Evolutionary conservation across 2,329 filamentous ascomycete species (phyloP), one percentile per base, ranked within the genome.

Genomic region (Teratosphaeriaceae sp.): DNA sequence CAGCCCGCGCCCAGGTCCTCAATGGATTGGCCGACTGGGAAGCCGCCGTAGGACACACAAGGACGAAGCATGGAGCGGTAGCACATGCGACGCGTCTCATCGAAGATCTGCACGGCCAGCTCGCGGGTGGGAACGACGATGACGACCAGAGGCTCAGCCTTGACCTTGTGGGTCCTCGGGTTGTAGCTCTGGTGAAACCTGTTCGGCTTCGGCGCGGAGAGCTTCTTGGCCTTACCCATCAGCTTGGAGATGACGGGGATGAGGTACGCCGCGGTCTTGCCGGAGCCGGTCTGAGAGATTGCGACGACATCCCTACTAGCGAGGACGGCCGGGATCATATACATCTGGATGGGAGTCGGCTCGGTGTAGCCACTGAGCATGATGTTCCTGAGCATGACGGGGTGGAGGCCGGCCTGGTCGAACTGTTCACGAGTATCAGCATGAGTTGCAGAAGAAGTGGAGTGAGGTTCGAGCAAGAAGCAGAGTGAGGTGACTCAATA

Each of bases 31-130:
- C 65, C 63, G n/a, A 79, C 58, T 0, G 87, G 85, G 5, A 80
- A 80, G 49, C 92, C 92, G 38, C 92, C 92, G 54, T 97, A 98
- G 22, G 84, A 73, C 33, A 94, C 88, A 54, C 85, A 88, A 19
- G 92, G 90, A 30, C 92, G 88, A 45, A 98, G 75, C 87, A 94
- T 95, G 3, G 86, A 88, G 1, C 92, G 82, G 58, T 98, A 98
- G 62, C 88, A 96, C 38, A 97, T 79, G 55, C 90, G 88, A 49
- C 92, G 84, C 20, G 87, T 82, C 62, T 97, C 90, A 50, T 95
- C 88, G 66, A 95, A 97, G 53, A 97, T 95, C 61, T 98, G 92
- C 2, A 88, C 84, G 0, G 88, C 88, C 4, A 98, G 69, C 71
- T 98, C 92, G 26, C 92, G 85, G 42, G 85, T 92, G 1, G 92